Evolutionary conservation across 2,329 filamentous ascomycete species (phyloP).

Genomic region (Fonsecaea monophora): DNA sequence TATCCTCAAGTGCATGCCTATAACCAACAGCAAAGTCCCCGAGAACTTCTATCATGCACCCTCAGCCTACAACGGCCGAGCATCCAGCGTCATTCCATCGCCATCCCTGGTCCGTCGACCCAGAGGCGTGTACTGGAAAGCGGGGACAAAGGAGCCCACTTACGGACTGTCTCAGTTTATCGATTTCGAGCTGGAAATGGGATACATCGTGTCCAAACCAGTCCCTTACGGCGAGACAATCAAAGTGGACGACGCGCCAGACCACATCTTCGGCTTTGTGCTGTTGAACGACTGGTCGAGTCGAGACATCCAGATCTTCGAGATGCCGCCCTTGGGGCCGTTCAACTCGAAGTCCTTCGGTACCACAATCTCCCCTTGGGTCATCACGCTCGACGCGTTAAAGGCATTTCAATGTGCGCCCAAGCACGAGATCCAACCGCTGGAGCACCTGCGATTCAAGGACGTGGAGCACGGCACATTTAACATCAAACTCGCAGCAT

Average conservation of each 20-base stretch:
- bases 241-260: slow-evolving; percentile 51
- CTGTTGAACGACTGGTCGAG: slow-evolving; percentile 46
- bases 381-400: slow-evolving; percentile 65
- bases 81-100: slow-evolving; percentile 29
- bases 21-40: slow-evolving; percentile 50
- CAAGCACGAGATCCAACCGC: slow-evolving; percentile 20
- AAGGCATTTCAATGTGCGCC: slow-evolving; percentile 36
- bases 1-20: slow-evolving; percentile 25
- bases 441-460: slow-evolving; percentile 27
- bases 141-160: slow-evolving; percentile 11
- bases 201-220: slow-evolving; percentile 53
- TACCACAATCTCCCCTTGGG: slow-evolving; percentile 66
- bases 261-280: slow-evolving; percentile 69
- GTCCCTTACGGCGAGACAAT: slow-evolving; percentile 49
- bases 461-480: slow-evolving; percentile 28
- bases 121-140: slow-evolving; percentile 20
- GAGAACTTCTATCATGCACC: slow-evolving; percentile 59
- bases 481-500: slow-evolving; percentile 28
- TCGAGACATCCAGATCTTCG: slow-evolving; percentile 67
- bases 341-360: slow-evolving; percentile 66
- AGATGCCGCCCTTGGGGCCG: slow-evolving; percentile 67
- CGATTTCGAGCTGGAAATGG: slow-evolving; percentile 61
- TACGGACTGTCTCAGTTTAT: slow-evolving; percentile 68
- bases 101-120: slow-evolving; percentile 24
- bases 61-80: slow-evolving; percentile 61